Base-by-base conservation (phyloP, 768 basidiomycete genomes). In the Gloeophyllum trabeum region DNA sequence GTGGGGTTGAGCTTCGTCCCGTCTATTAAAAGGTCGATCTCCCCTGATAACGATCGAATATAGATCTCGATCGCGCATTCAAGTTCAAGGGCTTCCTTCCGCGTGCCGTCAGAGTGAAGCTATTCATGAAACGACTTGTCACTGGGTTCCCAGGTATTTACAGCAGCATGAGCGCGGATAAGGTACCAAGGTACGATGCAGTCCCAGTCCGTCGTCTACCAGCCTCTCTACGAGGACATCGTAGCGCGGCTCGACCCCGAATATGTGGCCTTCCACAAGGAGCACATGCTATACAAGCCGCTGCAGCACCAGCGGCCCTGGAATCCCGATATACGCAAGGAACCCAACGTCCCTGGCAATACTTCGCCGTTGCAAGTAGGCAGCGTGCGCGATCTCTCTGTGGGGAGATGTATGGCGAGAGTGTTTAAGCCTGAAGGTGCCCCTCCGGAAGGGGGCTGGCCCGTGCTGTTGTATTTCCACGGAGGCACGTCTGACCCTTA, bases 381-480 rank as follows among this genome's bases (percentile, higher is more conserved):
- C 6, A 64, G 55, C 41, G 66, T 70, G 3, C 54, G 71, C 44
- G 80, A 83, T 45, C 70, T 71, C 39, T 57, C 67, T 21, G 51
- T 81, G 42, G 65, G 60, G 12, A 63, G 74, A 39, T 73, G 70
- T 42, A 69, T 67, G 24, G 65, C 81, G 24, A 71, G 83, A 23
- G 71, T 73, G 4, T 85, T 80, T 53, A 79, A 76, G 1, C 84
- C 84, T 0, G 63, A 70, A 36, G 73, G 75, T 0, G 42, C 52
- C 3, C 51, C 62, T 0, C 80, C 81, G 0, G 53, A 51, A 2
- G 57, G 55, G 0, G 83, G 83, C 14, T 85, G 83, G 83, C 81
- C 81, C 0, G 70, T 76, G 2, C 73, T 85, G 45, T 67, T 83
- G 35, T 86, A 71, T 66, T 83, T 78, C 54, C 84, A 85, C 47